Base-by-base conservation (phyloP, 2,329 filamentous ascomycete species). In the Nemania sp. region DNA sequence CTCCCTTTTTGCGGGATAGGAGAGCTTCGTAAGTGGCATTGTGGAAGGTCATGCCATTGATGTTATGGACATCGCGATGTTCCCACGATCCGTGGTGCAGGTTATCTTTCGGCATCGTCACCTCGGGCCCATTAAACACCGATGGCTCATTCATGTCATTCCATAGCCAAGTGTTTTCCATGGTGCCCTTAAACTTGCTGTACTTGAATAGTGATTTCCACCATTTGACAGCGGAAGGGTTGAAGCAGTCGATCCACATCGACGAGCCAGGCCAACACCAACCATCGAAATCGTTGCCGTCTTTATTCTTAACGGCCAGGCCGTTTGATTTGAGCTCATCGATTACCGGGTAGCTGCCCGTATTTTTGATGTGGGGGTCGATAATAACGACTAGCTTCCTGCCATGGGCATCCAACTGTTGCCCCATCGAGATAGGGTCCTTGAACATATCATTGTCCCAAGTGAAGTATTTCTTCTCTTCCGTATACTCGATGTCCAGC, bases 131-230 rank as follows among this genome's bases (percentile, higher is more conserved):
- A 70, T 97, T 97, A 78, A 99, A 99, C 1, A 99, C 94, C 0
- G 94, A 97, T 0, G 94, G 94, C 75, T 99, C 94, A 69, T 97
- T 97, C 94, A 99, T 99, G 71, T 99, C 94, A 71, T 99, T 99
- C 94, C 94, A 99, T 65, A 99, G 84, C 73, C 91, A 97, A 0
- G 90, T 87, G 71, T 97, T 99, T 60, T 86, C 80, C 64, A 87
- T 81, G 1, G 91, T 91, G 42, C 91, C 92, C 72, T 90, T 90
- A 80, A 97, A 99, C 34, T 76, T 82, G 68, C 90, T 86, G 62
- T 95, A 97, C 66, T 89, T 87, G 80, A 96, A 97, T 9, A 97
- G 81, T 2, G 80, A 75, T 63, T 85, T 88, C 93, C 94, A 99
- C 94, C 94, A 99, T 57, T 89, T 84, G 49, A 89, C 83, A 6